Evolutionary conservation across 73 alveolate species (phyloP), one percentile per base, ranked within the genome.

Genomic region (Breviolum minutum): DNA sequence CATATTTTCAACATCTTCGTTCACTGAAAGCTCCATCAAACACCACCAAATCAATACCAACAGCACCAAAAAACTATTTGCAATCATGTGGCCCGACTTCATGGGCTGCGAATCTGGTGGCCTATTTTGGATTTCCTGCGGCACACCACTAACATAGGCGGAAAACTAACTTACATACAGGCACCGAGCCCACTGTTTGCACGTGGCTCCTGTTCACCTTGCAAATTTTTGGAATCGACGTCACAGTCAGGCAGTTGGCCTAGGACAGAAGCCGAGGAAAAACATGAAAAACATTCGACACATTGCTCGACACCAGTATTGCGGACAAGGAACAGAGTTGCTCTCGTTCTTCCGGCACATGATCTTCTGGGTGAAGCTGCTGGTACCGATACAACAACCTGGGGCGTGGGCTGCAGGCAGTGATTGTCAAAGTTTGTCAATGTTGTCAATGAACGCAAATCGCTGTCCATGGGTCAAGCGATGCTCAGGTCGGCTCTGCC

Each of bases 321-420:
- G 63, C 0, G 63, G 16, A 13, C 30, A 9, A 14, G 87, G 32
- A 27, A 26, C 87, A 24, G 8, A 77, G 24, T 26, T n/a, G 29
- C 30, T 81, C 89, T 0, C 70, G 91, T 17, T 82, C 91, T 27
- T 32, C 91, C 62, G 13, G 29, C 32, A 32, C 91, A 48, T 48
- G 26, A 70, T 82, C 91, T 54, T 27, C 91, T 48, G 70, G 71
- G 48, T 82, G 91, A 82, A 82, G 68, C 48, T 48, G 40, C 12
- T 32, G 69, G 91, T 20, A 54, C 48, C 24, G 7, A 14, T 8
- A 9, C 91, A 32, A 40, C 71, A 82, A 19, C 91, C 91, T 82
- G 40, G 40, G 62, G 70, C 24, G 8, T 7, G 40, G 32, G 19
- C 20, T 16, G 32, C 87, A 32, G 32, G 11, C 16, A 13, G 11